Base-by-base conservation (phyloP, 2,329 filamentous ascomycete genomes). In the Pseudogymnoascus sp. region DNA sequence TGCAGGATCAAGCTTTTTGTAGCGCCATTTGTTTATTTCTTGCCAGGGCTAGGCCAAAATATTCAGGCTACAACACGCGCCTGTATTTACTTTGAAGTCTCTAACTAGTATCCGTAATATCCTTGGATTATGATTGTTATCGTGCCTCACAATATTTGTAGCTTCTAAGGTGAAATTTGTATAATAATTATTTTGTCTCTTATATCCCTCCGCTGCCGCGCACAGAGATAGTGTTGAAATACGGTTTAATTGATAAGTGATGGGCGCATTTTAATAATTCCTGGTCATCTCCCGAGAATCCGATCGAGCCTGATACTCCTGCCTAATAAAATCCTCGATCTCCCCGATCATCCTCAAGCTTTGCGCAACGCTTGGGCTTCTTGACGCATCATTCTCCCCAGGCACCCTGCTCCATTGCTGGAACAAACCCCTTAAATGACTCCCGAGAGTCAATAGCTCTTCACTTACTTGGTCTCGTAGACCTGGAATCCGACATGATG, bases 331-430 rank as follows among this genome's bases (percentile, higher is more conserved):
- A 3, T 69, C 70, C 61, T 79, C 75, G 0, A 77, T 75, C 60
- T 80, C 77, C 0, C 72, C 71, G 14, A 81, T 81, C 8, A 81
- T 73, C 16, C 76, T 72, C 16, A 81, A 68, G 38, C 78, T 80
- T 62, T 80, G 77, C 35, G 80, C 71, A 0, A 81, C 76, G 63
- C 78, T 81, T 0, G 80, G 80, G 16, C 49, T 55, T 16, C 49
- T 55, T 0, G 78, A 80, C 5, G 71, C 71, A 0, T 73, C 70
- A 7, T 0, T 75, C 73, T 0, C 78, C 76, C 0, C 73, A 71
- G 64, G 61, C 0, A 77, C 70, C 3, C 69, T 68, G 16, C 78
- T 75, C 79, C 80, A 81, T n/a, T 71, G 69, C 3, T 73, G 67
- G 0, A 81, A 73, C 0, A 80, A 63, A 35, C 71, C 69, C 11